Evolutionary conservation across 2,329 filamentous ascomycete genomes (phyloP).

Genomic region (Thelonectria discophora): DNA sequence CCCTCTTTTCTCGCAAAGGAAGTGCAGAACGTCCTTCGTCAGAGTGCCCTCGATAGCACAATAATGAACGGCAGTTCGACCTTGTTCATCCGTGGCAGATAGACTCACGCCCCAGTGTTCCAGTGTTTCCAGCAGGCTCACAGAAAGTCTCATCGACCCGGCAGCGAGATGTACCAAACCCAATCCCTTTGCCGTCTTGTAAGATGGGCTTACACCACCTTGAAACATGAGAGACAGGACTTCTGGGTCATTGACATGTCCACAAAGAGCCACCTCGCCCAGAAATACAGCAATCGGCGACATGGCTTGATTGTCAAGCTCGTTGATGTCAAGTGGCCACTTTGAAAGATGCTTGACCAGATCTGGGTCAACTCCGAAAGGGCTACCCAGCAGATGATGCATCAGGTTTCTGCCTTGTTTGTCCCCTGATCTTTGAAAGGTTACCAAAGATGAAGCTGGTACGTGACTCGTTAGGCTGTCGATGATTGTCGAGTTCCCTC

Average conservation of each 20-base stretch:
- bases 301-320: constrained; percentile 11
- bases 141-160: background rate
- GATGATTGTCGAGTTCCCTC: background rate
- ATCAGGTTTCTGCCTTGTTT: constrained; percentile 3
- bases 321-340: constrained; percentile 1
- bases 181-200: constrained; percentile 10
- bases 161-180: constrained; percentile 3
- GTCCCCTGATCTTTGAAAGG: constrained; percentile 10
- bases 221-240: constrained; percentile 8
- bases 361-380: background rate
- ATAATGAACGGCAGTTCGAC: constrained; percentile 13
- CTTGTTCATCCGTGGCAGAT: constrained; percentile 8
- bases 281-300: constrained; percentile 12
- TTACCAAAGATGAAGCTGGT: background rate
- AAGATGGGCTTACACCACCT: constrained; percentile 7
- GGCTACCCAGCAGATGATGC: constrained; percentile 10
- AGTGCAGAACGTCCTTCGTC: constrained; percentile 1
- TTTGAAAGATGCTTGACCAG: background rate
- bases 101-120: constrained; percentile 5
- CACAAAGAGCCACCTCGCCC: background rate
- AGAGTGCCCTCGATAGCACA: constrained; percentile 11
- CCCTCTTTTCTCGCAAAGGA: background rate
- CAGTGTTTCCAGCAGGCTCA: constrained; percentile 5
- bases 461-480: background rate
- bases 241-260: background rate